A percentile compares a stretch with the other conserved stretches of the same genome.
Conservation (phyloP, 2,329 filamentous ascomycete species). For the Botryotinia globosa region DNA sequence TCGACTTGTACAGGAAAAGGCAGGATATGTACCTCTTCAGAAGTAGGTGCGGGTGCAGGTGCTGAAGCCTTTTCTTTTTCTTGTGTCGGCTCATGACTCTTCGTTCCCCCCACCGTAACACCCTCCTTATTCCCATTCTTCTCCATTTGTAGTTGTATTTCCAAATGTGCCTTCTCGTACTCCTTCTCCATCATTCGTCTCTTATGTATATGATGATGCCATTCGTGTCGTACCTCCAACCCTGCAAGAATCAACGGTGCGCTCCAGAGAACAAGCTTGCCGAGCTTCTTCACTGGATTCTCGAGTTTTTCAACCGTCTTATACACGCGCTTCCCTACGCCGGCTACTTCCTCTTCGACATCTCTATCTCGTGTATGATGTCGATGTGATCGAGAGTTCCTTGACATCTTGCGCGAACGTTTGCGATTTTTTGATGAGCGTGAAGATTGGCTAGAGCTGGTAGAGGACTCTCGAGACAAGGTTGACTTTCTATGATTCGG, state of each 20-base stretch:
- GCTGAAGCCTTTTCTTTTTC: neutral
- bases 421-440: neutral
- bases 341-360: neutral
- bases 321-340: neutral
- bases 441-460: conserved; percentile 6
- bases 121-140: conserved; percentile 6
- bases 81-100: neutral
- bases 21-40: neutral
- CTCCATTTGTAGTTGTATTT: conserved; percentile 13
- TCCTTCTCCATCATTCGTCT: conserved; percentile 21
- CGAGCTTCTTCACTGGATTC: conserved; percentile 17
- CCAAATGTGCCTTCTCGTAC: conserved; percentile 21
- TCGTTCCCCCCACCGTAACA: neutral
- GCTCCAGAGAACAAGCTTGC: conserved; percentile 17
- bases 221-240: conserved; percentile 16
- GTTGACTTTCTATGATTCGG: neutral
- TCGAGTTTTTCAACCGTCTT: conserved; percentile 16
- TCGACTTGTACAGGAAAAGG: neutral
- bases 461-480: conserved; percentile 4
- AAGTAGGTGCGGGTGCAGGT: neutral
- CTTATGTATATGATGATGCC: conserved; percentile 18
- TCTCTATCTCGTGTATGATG: neutral
- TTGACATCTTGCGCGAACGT: neutral
- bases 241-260: conserved; percentile 13
- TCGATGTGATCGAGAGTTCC: neutral